These are phyloP conservation scores for Xylaria palmicola DNA, from an alignment of 495 filamentous ascomycete species.

Conservation along the genomic window DNA sequence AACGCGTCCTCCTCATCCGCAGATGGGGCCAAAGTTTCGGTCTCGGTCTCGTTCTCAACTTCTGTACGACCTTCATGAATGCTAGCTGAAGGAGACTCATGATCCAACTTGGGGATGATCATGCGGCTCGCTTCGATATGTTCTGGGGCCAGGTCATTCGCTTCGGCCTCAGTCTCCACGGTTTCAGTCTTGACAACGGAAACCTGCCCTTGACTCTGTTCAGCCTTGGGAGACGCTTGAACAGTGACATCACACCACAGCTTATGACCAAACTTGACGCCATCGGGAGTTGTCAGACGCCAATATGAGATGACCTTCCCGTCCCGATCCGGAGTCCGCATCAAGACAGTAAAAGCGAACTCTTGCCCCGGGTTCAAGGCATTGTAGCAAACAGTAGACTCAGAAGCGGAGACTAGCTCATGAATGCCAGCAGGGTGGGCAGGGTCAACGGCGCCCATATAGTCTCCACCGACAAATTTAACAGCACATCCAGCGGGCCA, in stretches of 20 bases:
- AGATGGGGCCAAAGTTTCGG: conserved; percentile 29
- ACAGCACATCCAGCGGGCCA: conserved; percentile 93
- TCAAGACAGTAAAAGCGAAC: conserved; percentile 76
- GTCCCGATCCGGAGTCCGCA: conserved; percentile 70
- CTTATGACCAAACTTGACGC: conserved; percentile 82
- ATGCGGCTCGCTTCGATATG: conserved; percentile 60
- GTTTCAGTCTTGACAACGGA: too few relatives aligned
- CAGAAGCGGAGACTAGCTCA: conserved; percentile 69
- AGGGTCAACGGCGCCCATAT: conserved; percentile 86
- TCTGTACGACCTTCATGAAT: conserved; percentile 57
- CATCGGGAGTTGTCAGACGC: conserved; percentile 83
- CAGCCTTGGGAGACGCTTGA: conserved; percentile 28
- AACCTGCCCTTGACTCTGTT: conserved; percentile 9
- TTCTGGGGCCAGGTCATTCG: conserved; percentile 10
- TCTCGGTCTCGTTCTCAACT: conserved; percentile 27
- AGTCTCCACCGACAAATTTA: conserved; percentile 88
- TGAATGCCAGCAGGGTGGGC: conserved; percentile 70
- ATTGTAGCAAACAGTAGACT: conserved; percentile 75
- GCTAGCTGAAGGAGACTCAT: conserved; percentile 84
- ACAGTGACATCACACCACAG: conserved; percentile 94
- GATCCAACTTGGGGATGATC: conserved; percentile 96
- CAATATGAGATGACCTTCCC: conserved; percentile 91
- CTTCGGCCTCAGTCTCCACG: conserved; percentile 18
- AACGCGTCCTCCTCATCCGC: conserved; percentile 63
- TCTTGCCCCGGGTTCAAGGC: conserved; percentile 69